These are phyloP conservation scores for Tillandsia fasciculata DNA, from an alignment of 176 grass and related monocot genomes.

Conservation along the genomic window DNA sequence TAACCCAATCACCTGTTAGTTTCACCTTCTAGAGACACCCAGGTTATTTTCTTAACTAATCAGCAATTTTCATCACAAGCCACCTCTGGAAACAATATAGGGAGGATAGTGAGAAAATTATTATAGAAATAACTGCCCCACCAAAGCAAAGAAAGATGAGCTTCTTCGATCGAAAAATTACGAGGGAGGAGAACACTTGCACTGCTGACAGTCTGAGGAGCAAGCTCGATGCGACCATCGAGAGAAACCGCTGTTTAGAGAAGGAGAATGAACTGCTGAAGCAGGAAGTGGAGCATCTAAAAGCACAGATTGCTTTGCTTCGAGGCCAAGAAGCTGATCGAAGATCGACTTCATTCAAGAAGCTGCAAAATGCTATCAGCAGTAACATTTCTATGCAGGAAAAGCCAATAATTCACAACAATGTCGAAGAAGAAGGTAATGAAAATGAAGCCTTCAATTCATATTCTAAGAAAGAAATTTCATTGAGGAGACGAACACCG, in stretches of 20 bases:
- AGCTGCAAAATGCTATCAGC: constrained; percentile 35
- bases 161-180: constrained; percentile 34
- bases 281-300: constrained; percentile 50
- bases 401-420: constrained; percentile 44
- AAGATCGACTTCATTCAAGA: constrained; percentile 45
- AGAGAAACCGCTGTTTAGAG: constrained; percentile 64
- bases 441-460: constrained; percentile 26
- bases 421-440: constrained; percentile 26
- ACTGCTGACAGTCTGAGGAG: constrained; percentile 46
- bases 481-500: constrained; percentile 39
- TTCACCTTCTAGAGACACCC: neutral
- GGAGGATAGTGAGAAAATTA: constrained; percentile 21
- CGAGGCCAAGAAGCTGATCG: constrained; percentile 57
- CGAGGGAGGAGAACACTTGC: constrained; percentile 51
- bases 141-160: constrained; percentile 24
- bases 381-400: constrained; percentile 36
- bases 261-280: constrained; percentile 81
- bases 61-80: constrained; percentile 17
- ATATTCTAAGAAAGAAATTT: constrained; percentile 32
- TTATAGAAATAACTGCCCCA: constrained; percentile 22
- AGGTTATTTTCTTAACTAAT: neutral
- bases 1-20: neutral
- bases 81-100: constrained; percentile 29
- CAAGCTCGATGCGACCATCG: constrained; percentile 58
- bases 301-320: constrained; percentile 46